A percentile compares a stretch with the other conserved stretches of the same genome.
Conservation (phyloP, 1,284 basidiomycete species). For the Microbotryum silenes-acaulis region DNA sequence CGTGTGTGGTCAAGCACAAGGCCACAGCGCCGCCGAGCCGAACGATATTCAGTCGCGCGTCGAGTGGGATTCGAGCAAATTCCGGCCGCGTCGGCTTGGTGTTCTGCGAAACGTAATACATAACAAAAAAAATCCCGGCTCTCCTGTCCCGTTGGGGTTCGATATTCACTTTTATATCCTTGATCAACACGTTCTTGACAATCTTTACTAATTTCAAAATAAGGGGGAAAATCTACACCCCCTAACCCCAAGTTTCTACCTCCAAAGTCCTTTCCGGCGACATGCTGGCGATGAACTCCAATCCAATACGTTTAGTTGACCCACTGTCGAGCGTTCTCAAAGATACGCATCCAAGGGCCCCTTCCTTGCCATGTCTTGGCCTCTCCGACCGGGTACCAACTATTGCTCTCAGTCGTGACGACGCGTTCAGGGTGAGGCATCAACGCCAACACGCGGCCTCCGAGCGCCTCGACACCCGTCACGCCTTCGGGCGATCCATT, state of each 20-base stretch:
- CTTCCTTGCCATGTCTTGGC: conserved; percentile 56
- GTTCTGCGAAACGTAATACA: too few species aligned
- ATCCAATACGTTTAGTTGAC: conserved; percentile 31
- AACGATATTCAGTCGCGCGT: too few species aligned
- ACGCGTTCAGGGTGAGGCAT: conserved; percentile 66
- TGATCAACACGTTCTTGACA: not conserved
- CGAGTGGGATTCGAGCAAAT: too few species aligned
- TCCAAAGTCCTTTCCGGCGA: not conserved
- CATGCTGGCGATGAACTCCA: not conserved
- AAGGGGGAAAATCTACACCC: not conserved
- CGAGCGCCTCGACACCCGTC: conserved; percentile 75
- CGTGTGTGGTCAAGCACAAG: too few species aligned
- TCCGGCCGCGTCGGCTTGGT: too few species aligned
- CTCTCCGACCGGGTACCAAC: conserved; percentile 53
- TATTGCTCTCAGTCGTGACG: conserved; percentile 38
- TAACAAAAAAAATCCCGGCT: too few species aligned
- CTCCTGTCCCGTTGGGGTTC: too few species aligned
- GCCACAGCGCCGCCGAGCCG: too few species aligned
- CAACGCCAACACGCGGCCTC: conserved; percentile 80
- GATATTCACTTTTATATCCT: too few species aligned
- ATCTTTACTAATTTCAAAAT: not conserved
- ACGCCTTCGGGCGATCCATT: conserved; percentile 85
- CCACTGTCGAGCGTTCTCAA: conserved; percentile 68
- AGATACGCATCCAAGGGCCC: conserved; percentile 92
- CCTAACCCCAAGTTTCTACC: not conserved